A percentile compares a stretch with the other conserved stretches of the same genome.
These are phyloP conservation scores for Pyrenochaeta sp. DNA, from an alignment of 2,329 filamentous ascomycete species.

Conservation along the genomic window DNA sequence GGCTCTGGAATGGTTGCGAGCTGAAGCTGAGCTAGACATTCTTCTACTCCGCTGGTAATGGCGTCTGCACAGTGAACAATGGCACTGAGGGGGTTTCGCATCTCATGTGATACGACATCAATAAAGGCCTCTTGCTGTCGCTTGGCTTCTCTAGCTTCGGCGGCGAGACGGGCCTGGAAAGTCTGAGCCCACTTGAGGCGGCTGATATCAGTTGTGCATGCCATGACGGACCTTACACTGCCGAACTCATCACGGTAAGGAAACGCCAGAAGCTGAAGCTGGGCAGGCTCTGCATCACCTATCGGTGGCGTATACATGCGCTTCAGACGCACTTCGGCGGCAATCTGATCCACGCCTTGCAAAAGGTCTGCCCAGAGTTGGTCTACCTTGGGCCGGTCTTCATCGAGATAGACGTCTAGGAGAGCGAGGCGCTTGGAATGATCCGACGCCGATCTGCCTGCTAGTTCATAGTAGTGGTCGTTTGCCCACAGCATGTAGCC, in stretches of 20 bases:
- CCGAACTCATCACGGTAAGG: constrained; percentile 42
- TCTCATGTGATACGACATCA: constrained; percentile 53
- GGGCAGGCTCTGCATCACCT: constrained; percentile 39
- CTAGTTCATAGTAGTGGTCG: constrained; percentile 41
- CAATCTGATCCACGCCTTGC: constrained; percentile 34
- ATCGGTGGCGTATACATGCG: constrained; percentile 39
- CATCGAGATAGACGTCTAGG: constrained; percentile 37
- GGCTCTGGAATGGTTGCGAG: constrained; percentile 29
- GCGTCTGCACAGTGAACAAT: constrained; percentile 56
- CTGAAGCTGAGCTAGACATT: constrained; percentile 28
- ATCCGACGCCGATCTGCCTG: constrained; percentile 26
- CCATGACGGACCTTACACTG: constrained; percentile 44
- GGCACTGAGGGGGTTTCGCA: constrained; percentile 55
- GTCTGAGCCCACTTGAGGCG: constrained; percentile 49
- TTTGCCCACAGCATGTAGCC: constrained; percentile 46
- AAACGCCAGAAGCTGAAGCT: constrained; percentile 44
- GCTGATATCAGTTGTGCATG: constrained; percentile 50
- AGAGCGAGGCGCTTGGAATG: constrained; percentile 24
- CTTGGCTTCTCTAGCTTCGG: constrained; percentile 49
- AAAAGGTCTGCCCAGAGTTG: constrained; percentile 33
- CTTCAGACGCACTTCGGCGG: constrained; percentile 38
- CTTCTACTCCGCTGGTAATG: constrained; percentile 48
- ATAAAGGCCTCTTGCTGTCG: constrained; percentile 51
- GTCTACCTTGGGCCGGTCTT: constrained; percentile 33
- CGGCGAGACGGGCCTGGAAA: constrained; percentile 47